A percentile compares a stretch with the other conserved stretches of the same genome.
These are phyloP conservation scores for Entophlyctis luteolus DNA, from an alignment of 192 early-diverging fungal genomes.

Conservation along the genomic window DNA sequence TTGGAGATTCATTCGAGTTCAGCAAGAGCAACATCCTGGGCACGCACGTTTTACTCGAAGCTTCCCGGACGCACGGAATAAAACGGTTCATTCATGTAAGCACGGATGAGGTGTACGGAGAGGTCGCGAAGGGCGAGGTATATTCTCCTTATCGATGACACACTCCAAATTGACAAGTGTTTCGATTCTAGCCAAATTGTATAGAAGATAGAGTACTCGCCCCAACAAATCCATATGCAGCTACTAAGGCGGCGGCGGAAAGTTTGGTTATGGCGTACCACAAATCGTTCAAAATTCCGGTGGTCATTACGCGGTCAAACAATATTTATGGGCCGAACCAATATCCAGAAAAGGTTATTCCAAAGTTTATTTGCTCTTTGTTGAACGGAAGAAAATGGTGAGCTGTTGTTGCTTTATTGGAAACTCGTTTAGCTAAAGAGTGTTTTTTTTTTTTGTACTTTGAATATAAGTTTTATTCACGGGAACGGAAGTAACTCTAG, in stretches of 20 bases:
- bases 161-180: neutral
- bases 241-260: slow-evolving; percentile 84
- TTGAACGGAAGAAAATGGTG: slow-evolving; percentile 53
- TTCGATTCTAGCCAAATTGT: slow-evolving; percentile 51
- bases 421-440: neutral
- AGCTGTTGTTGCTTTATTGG: too few species aligned
- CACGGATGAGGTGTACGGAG: slow-evolving; percentile 84
- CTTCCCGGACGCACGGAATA: slow-evolving; percentile 50
- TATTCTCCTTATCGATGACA: neutral
- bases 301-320: slow-evolving; percentile 75
- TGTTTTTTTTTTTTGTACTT: neutral
- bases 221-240: slow-evolving; percentile 77
- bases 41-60: slow-evolving; percentile 76
- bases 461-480: slow-evolving; percentile 55
- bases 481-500: slow-evolving; percentile 69
- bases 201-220: slow-evolving; percentile 60
- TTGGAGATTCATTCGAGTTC: slow-evolving; percentile 77
- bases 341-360: slow-evolving; percentile 82
- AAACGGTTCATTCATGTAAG: slow-evolving; percentile 70
- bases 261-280: slow-evolving; percentile 69
- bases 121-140: slow-evolving; percentile 52
- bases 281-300: slow-evolving; percentile 72
- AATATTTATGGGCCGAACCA: slow-evolving; percentile 79
- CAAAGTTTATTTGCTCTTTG: slow-evolving; percentile 73
- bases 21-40: slow-evolving; percentile 76